Evolutionary conservation across 1,139 yeast genomes (phyloP), one percentile per base, ranked within the genome.

Genomic region (Wickerhamomyces sp.): DNA sequence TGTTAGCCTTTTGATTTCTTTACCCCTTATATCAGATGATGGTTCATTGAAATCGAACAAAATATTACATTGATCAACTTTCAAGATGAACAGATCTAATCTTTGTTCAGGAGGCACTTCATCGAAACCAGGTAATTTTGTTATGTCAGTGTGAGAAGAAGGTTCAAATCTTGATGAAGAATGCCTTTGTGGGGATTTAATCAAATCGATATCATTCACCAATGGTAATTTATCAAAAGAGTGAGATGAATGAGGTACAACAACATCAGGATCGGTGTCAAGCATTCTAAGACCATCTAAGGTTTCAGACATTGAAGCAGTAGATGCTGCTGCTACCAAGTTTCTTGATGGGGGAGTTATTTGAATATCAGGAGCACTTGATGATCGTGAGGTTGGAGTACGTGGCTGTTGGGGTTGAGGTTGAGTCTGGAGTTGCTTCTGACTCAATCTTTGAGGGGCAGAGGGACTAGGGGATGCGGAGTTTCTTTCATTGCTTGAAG

Each of bases 21-120:
- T 92, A 38, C 97, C 97, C 54, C 86, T 78, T 41, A 89, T 78
- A 62, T 92, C 97, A 44, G 81, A 80, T 12, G 96, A 84, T 7
- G 97, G 96, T 62, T 92, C 97, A 56, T 80, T 78, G 59, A 92
- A 92, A 65, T 92, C 97, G 67, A 92, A 92, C 70, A 92, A 79
- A 31, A 89, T 80, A 60, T 87, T 88, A 69, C 98, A 92, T 64
- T 94, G 98, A 55, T 89, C 96, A 42, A 90, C 81, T 58, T 92
- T 92, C 54, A 84, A 85, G 40, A 90, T 67, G 57, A 92, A 92
- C 49, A 92, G 72, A 28, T 84, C 83, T 37, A 82, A 77, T 52
- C 89, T 89, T 57, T 86, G 92, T 48, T 83, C 89, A 2, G 94
- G 87, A 18, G 87, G 77, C 17, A 92, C 96, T 55, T 90, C 97